Base-by-base conservation (phyloP, 225 moss, liverwort and hornwort genomes). In the Neckera pumila region DNA sequence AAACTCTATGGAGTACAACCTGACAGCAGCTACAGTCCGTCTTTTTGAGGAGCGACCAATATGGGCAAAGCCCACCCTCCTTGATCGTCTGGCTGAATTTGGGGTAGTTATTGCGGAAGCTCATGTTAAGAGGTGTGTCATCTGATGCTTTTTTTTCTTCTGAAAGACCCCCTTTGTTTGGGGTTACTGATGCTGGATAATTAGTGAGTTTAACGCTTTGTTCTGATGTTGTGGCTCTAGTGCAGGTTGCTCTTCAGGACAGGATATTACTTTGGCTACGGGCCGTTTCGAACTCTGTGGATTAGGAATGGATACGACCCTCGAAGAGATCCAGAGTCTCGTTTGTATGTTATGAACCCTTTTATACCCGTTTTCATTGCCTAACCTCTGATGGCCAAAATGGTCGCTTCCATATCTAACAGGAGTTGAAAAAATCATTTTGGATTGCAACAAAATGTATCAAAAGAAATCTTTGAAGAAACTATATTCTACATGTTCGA, bases 221-320 rank as follows among this genome's bases (percentile, higher is more conserved):
- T 84, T 87, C 83, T 92, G 79, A 87, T 67, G 27, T 64, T 81
- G 63, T 81, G 84, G 74, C 83, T 86, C 45, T 64, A 56, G 82
- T 90, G 92, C 94, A 95, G 92, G 87, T 90, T 96, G 91, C 95
- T 99, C 38, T 97, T 99, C 81, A 95, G 94, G 89, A 96, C 96
- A 79, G 96, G 97, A 26, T 99, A 97, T 89, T 96, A 96, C 84
- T 99, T 99, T 87, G 95, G 95, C 53, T 93, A 94, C 81, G 99
- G 99, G 54, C 99, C 99, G 21, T 99, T 96, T 89, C 94, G 99
- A 65, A 95, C 94, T 73, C 92, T 97, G 22, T 99, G 99, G 99
- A 96, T 99, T 69, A 96, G 90, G 89, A 96, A 97, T 93, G 99
- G 99, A 81, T 99, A 97, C 90, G 99, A 99, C 70, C 99, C 99